Evolutionary conservation across 108 stramenopile species (phyloP).

Genomic region (Chaetoceros muelleri): DNA sequence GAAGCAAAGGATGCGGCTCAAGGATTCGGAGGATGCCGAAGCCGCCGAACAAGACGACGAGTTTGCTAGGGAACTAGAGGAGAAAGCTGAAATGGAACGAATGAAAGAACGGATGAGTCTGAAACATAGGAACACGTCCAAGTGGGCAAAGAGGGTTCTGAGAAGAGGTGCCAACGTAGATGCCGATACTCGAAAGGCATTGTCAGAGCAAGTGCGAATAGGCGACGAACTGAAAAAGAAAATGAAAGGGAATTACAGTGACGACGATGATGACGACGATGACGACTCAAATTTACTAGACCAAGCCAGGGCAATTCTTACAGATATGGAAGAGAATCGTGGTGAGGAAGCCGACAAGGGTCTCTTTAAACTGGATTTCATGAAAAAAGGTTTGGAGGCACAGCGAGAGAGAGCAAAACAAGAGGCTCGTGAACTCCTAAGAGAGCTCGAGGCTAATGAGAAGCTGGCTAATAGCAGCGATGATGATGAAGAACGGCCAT

Average conservation of each 20-base stretch:
- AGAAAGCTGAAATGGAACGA: slow-evolving; percentile 86
- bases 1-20: slow-evolving; percentile 65
- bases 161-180: slow-evolving; percentile 79
- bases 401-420: slow-evolving; percentile 77
- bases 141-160: slow-evolving; percentile 92
- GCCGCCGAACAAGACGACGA: slow-evolving; percentile 52
- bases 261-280: slow-evolving; percentile 23
- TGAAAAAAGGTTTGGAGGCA: slow-evolving; percentile 83
- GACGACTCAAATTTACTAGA: slow-evolving; percentile 38
- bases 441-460: slow-evolving; percentile 86
- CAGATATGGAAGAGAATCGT: slow-evolving; percentile 23
- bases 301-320: slow-evolving; percentile 48
- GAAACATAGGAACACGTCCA: slow-evolving; percentile 93
- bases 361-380: slow-evolving; percentile 87
- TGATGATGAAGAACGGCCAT: slow-evolving; percentile 18
- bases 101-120: slow-evolving; percentile 96
- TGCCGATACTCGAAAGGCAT: slow-evolving; percentile 65
- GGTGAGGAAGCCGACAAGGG: slow-evolving; percentile 29
- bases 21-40: slow-evolving; percentile 67
- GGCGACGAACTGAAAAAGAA: slow-evolving; percentile 83
- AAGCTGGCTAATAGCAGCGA: slow-evolving; percentile 15
- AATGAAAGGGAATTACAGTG: slow-evolving; percentile 40
- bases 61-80: slow-evolving; percentile 56
- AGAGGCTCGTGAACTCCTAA: slow-evolving; percentile 73
- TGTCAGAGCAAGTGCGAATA: slow-evolving; percentile 76